Conservation (phyloP, 257 asterid genomes). For the Phtheirospermum japonicum region DNA sequence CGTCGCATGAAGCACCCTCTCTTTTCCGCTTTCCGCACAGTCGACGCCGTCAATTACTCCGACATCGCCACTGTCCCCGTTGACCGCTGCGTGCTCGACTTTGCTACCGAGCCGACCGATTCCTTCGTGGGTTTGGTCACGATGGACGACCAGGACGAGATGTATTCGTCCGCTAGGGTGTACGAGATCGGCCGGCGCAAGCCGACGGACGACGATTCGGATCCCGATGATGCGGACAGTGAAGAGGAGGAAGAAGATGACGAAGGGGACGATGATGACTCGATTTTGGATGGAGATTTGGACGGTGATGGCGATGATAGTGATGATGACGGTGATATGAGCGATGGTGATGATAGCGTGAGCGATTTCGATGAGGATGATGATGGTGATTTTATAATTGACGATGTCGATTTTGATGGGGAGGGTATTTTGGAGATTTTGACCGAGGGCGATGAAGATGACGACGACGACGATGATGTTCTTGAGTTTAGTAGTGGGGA, state of each 20-base stretch:
- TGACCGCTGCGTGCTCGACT: constrained; percentile 93
- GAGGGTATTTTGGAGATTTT: constrained; percentile 69
- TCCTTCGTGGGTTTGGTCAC: constrained; percentile 88
- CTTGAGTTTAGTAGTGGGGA: constrained; percentile 72
- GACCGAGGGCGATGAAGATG: constrained; percentile 71
- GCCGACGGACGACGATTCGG: constrained; percentile 94
- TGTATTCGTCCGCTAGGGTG: constrained; percentile 92
- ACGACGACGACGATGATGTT: constrained; percentile 38
- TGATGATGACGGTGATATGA: constrained; percentile 72
- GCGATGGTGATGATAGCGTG: constrained; percentile 56
- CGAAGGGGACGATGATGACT: constrained; percentile 73
- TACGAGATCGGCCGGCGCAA: constrained; percentile 89
- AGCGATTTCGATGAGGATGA: constrained; percentile 81
- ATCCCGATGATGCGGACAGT: constrained; percentile 93
- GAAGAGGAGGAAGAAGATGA: constrained; percentile 88
- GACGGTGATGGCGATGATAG: constrained; percentile 62
- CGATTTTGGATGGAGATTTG: constrained; percentile 52
- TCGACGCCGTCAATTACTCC: constrained; percentile 85
- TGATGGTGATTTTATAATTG: constrained; percentile 70
- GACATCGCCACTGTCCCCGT: constrained; percentile 92
- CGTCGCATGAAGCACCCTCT: constrained; percentile 93
- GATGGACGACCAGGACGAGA: constrained; percentile 94
- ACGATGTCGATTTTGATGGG: constrained; percentile 52
- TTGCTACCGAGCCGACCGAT: constrained; percentile 90
- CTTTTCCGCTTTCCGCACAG: constrained; percentile 91